Base-by-base conservation (phyloP, 805 yeast species). In the Zygoascus biomembranicola region DNA sequence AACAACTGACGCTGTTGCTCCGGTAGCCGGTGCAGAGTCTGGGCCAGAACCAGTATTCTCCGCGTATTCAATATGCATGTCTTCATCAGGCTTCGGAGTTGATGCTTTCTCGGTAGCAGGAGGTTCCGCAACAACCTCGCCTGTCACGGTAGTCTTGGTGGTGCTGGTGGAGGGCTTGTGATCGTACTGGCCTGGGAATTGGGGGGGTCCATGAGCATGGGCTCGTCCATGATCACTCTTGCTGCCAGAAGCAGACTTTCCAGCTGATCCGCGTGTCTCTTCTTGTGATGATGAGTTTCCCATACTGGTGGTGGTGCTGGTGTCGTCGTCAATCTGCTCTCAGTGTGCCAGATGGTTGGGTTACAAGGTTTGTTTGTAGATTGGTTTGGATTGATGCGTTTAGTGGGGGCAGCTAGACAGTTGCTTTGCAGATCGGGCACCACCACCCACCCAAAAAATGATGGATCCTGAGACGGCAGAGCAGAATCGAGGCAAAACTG, bases 211-310 rank as follows among this genome's bases (percentile, higher is more conserved):
- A 32, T 13, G 41, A 18, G 19, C 20, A 20, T 42, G 20, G 13
- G 32, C 35, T 28, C 18, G n/a, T 26, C 32, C 35, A 44, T 14
- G 32, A 4, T n/a, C 47, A 14, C 13, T 18, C 10, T 19, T 26
- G 32, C 32, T 11, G 28, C 28, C 28, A 10, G 47, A 20, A 10
- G n/a, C 35, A 4, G 16, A 13, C 20, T 19, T 20, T n/a, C 35
- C 35, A 4, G 32, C n/a, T 32, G 32, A 14, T n/a, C 14, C n/a
- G 6, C 48, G 45, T 16, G 52, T 58, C 32, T 58, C 62, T 43
- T 59, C 61, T 41, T 56, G 59, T 10, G 63, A 59, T 11, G 57
- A 49, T 35, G 61, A 57, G 42, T 59, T 58, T 32, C 61, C 61
- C 62, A 59, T 59, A 19, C 13, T 42, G 13, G 26, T 35, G 39